phyloP scores from a whole-genome alignment of 2,329 filamentous ascomycete genomes.

The Dothideomycetes sp. region DNA sequence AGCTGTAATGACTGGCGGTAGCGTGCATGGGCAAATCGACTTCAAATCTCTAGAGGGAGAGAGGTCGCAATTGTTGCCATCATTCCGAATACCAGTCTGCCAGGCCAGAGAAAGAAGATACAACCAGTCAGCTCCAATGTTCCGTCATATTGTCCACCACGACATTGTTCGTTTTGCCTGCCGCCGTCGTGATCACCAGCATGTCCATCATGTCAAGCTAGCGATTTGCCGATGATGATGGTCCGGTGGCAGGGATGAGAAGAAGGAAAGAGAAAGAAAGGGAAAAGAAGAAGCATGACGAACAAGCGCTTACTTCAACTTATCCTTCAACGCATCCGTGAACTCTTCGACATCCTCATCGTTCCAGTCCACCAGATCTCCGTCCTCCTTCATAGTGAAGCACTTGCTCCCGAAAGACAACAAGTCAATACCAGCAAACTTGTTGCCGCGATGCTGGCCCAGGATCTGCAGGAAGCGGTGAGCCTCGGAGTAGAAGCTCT shows the following conservation, averaged over 20 bases:
- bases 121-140: too few relatives aligned
- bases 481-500: slow-evolving; percentile 22
- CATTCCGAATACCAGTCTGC: too few relatives aligned
- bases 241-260: too few relatives aligned
- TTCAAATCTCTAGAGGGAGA: too few relatives aligned
- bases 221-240: neutral
- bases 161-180: too few relatives aligned
- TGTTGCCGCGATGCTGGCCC: slow-evolving; percentile 13
- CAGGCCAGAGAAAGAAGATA: too few relatives aligned
- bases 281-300: slow-evolving; percentile 4
- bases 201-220: too few relatives aligned
- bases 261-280: slow-evolving; percentile 1
- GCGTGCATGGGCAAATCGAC: too few relatives aligned
- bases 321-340: slow-evolving; percentile 14
- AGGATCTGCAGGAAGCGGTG: slow-evolving; percentile 19
- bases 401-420: slow-evolving; percentile 17
- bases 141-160: too few relatives aligned
- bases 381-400: slow-evolving; percentile 18
- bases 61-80: too few relatives aligned
- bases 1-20: too few relatives aligned
- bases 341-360: slow-evolving; percentile 16
- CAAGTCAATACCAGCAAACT: slow-evolving; percentile 17
- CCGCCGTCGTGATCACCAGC: too few relatives aligned
- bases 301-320: slow-evolving; percentile 21
- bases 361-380: slow-evolving; percentile 12